Evolutionary conservation across 2,329 filamentous ascomycete genomes (phyloP).

Genomic region (Byssothecium circinans): DNA sequence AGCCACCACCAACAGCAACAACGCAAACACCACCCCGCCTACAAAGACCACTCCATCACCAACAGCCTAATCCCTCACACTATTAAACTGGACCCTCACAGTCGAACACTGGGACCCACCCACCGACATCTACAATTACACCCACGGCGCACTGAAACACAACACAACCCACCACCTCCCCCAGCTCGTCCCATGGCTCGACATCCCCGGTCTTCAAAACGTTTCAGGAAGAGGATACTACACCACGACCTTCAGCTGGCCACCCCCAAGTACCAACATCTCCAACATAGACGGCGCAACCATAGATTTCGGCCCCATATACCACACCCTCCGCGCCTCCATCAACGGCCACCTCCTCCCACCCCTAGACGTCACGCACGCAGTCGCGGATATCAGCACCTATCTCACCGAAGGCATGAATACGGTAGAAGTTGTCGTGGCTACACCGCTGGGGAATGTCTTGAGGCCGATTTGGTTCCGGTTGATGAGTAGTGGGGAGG

Average conservation of each 20-base stretch:
- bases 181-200: conserved; percentile 8
- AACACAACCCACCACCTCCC: conserved; percentile 16
- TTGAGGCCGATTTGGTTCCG: conserved; percentile 12
- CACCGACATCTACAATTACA: conserved; percentile 35
- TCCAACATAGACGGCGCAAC: conserved; percentile 16
- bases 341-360: conserved; percentile 35
- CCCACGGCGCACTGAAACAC: conserved; percentile 9
- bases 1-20: not conserved
- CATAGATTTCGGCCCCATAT: conserved; percentile 29
- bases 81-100: conserved; percentile 42
- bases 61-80: conserved; percentile 15
- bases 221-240: conserved; percentile 41
- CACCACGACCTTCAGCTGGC: conserved; percentile 35
- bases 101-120: conserved; percentile 47
- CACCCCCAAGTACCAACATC: conserved; percentile 4
- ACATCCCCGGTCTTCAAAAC: conserved; percentile 26
- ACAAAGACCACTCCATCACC: not conserved
- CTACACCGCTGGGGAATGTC: conserved; percentile 35
- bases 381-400: conserved; percentile 25
- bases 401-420: conserved; percentile 29
- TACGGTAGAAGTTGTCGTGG: conserved; percentile 30
- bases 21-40: not conserved
- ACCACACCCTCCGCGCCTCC: conserved; percentile 30
- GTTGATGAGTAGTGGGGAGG: conserved; percentile 13
- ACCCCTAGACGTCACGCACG: conserved; percentile 33